A percentile compares a stretch with the other conserved stretches of the same genome.
Conservation (phyloP, 2,329 filamentous ascomycete species). For the Hypoxylon sp. region DNA sequence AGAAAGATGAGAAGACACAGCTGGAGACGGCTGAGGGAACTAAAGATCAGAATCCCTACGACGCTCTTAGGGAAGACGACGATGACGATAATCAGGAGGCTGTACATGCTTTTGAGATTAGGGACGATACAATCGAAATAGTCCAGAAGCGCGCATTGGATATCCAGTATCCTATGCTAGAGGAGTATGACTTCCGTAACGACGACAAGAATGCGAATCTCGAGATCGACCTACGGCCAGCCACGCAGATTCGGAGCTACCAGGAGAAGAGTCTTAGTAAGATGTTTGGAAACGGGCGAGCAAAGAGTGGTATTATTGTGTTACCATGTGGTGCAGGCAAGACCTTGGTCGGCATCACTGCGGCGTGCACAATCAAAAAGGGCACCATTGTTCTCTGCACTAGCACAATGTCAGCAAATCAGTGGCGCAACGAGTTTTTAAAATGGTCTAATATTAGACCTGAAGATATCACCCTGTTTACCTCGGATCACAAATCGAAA, state of each 20-base stretch:
- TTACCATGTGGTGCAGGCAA: constrained; percentile 97
- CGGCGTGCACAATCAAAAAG: constrained; percentile 97
- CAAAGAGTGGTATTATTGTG: constrained; percentile 97
- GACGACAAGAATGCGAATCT: constrained; percentile 91
- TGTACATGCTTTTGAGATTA: constrained; percentile 94
- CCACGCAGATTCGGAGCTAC: constrained; percentile 91
- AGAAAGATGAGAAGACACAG: constrained; percentile 59
- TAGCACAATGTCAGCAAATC: constrained; percentile 96
- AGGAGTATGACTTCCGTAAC: constrained; percentile 97
- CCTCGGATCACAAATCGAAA: constrained; percentile 87
- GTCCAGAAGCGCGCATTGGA: constrained; percentile 92
- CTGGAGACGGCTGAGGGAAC: constrained; percentile 65
- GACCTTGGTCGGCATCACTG: constrained; percentile 97
- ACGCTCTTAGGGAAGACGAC: constrained; percentile 82
- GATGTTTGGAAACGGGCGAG: constrained; percentile 99
- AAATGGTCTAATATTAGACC: constrained; percentile 98
- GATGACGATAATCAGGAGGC: constrained; percentile 89
- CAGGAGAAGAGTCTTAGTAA: constrained; percentile 98
- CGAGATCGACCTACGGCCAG: constrained; percentile 92
- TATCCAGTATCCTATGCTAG: constrained; percentile 87
- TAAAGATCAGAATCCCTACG: constrained; percentile 78
- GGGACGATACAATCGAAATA: constrained; percentile 82
- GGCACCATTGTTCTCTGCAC: constrained; percentile 95
- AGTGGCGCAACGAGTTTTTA: constrained; percentile 96
- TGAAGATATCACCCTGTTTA: constrained; percentile 94